These are phyloP conservation scores for Rugonectria rugulosa DNA, from an alignment of 2,329 filamentous ascomycete species.

Conservation along the genomic window DNA sequence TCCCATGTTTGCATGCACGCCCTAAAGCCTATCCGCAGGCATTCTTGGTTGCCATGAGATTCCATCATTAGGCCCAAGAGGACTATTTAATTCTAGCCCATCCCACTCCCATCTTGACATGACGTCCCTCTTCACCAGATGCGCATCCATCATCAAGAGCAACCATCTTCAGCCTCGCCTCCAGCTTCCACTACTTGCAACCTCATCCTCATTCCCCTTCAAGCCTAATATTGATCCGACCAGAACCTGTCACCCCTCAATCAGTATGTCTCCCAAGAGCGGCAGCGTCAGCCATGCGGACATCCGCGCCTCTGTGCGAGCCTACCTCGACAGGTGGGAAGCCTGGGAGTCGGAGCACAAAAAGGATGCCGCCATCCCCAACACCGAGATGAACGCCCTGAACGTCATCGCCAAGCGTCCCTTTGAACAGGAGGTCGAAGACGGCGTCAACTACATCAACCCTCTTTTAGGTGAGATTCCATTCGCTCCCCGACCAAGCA, in stretches of 20 bases:
- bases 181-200: background rate
- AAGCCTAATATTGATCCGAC: background rate
- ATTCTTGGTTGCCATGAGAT: too few relatives aligned
- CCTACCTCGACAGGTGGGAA: conserved; percentile 33
- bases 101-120: too few relatives aligned
- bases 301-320: background rate
- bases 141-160: background rate
- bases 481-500: too few relatives aligned
- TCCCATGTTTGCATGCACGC: too few relatives aligned
- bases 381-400: conserved; percentile 44
- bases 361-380: background rate
- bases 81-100: too few relatives aligned
- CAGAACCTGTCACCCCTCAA: background rate
- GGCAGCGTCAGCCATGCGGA: background rate
- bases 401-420: conserved; percentile 46
- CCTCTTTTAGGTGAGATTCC: conserved; percentile 38
- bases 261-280: conserved; percentile 1
- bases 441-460: conserved; percentile 39
- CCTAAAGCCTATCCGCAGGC: too few relatives aligned
- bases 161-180: background rate
- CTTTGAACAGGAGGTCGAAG: conserved; percentile 38
- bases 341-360: conserved; percentile 41
- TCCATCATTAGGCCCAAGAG: too few relatives aligned
- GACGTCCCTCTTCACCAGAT: too few relatives aligned
- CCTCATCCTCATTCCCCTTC: background rate